Evolutionary conservation across 768 basidiomycete species (phyloP), one percentile per base, ranked within the genome.

Genomic region (Boletus insuetus): DNA sequence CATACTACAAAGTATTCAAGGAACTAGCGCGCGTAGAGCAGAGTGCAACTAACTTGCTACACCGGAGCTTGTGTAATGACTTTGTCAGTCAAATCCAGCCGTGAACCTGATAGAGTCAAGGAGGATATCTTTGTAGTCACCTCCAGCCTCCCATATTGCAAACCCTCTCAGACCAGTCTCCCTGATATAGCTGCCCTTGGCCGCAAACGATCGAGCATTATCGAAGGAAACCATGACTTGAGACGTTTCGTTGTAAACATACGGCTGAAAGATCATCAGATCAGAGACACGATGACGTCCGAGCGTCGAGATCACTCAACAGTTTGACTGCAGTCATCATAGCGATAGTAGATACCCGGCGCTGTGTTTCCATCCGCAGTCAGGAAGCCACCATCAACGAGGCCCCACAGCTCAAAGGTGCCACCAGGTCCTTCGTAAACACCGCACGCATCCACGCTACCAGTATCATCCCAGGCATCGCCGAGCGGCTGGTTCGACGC

Each of bases 61-160:
- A 24, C 24, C 24, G 3, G 34, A 12, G 6, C 4, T 34, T 34
- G 4, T 34, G 12, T 13, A 4, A 34, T 11, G 2, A 40, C 9
- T 38, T 38, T 38, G 6, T 16, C 39, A 40, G n/a, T 40, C 49
- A 40, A 55, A 51, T 22, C 61, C 64, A 31, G 49, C 53, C 0
- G 58, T 20, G 20, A 0, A 0, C 20, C 58, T 61, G 29, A 89
- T 85, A 6, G 87, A 74, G 66, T 87, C 75, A 4, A 89, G 72
- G 42, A 90, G 73, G 19, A 80, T 75, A 61, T 88, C 76, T n/a
- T 82, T 58, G 47, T 70, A 77, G 64, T 89, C 89, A 5, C 85
- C 85, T 31, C 80, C 85, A 44, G 84, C 79, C 64, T 89, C 84
- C 87, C 87, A 89, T 70, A 86, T 80, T 2, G 82, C 73, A 67